Percentiles rank a stretch among this genome's conserved stretches.
phyloP scores from a whole-genome alignment of 2,329 filamentous ascomycete genomes.

The Colletotrichum sp. region DNA sequence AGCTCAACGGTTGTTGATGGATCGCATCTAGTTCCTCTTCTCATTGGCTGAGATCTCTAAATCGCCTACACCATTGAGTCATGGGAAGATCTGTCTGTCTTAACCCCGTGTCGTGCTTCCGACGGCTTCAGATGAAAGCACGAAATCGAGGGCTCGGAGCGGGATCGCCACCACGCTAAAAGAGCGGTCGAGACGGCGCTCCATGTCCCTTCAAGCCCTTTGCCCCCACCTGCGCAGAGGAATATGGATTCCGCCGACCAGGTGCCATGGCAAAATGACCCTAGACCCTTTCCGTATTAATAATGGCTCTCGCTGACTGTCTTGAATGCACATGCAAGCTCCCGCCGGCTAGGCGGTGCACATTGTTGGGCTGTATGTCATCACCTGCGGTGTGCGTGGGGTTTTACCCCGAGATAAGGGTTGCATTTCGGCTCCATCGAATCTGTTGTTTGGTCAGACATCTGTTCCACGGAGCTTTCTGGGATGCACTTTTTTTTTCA shows the following conservation, averaged over 20 bases:
- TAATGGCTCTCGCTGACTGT: background rate
- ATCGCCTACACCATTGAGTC: background rate
- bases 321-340: background rate
- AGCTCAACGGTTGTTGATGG: background rate
- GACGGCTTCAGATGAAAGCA: background rate
- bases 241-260: constrained; percentile 11
- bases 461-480: constrained; percentile 6
- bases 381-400: background rate
- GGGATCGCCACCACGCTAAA: constrained; percentile 9
- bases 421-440: background rate
- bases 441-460: background rate
- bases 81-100: background rate
- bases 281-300: constrained; percentile 1
- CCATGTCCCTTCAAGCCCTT: background rate
- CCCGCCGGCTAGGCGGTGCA: background rate
- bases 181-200: background rate
- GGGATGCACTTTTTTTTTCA: background rate
- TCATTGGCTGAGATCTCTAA: background rate
- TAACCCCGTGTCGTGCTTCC: constrained; percentile 5
- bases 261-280: background rate
- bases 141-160: background rate
- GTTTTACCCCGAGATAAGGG: background rate
- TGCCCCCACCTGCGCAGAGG: background rate
- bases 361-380: constrained; percentile 1
- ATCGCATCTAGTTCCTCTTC: background rate